These are phyloP conservation scores for Lentinus tigrinus DNA, from an alignment of 768 basidiomycete species.

Conservation along the genomic window DNA sequence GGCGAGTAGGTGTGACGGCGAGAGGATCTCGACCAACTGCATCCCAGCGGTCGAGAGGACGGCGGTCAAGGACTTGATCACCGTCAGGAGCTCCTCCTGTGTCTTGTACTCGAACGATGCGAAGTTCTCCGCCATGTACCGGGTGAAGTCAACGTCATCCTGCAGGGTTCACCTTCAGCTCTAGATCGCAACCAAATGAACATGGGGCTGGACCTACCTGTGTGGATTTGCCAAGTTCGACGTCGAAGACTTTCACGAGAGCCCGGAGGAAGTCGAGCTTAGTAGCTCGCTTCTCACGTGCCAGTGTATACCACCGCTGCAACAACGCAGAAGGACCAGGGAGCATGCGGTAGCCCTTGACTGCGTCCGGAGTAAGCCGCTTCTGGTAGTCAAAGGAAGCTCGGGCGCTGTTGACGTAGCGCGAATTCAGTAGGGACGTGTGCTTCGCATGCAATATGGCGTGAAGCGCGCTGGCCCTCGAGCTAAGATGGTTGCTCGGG, in stretches of 20 bases:
- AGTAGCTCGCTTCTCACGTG: conserved; percentile 85
- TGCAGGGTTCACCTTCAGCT: conserved; percentile 27
- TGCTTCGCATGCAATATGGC: conserved; percentile 85
- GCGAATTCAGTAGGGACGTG: conserved; percentile 82
- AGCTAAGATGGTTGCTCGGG: conserved; percentile 53
- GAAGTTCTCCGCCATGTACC: conserved; percentile 96
- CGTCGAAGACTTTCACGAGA: conserved; percentile 80
- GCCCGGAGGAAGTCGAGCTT: conserved; percentile 87
- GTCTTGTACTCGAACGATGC: conserved; percentile 92
- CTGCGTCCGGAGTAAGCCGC: conserved; percentile 42
- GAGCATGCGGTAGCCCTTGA: conserved; percentile 69
- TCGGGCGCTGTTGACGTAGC: conserved; percentile 78
- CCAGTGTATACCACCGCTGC: conserved; percentile 87
- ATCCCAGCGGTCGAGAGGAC: conserved; percentile 78
- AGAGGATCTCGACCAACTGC: conserved; percentile 74
- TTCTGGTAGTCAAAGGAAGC: conserved; percentile 84
- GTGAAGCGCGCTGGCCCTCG: conserved; percentile 80
- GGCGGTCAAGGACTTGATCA: conserved; percentile 76
- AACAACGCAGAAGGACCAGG: conserved; percentile 72
- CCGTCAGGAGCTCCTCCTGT: conserved; percentile 86
- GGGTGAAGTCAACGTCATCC: conserved; percentile 82
- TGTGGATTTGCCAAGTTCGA: conserved; percentile 54
- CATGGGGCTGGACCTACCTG: conserved; percentile 42
- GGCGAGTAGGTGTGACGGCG: conserved; percentile 66
- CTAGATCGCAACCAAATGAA: not conserved